Base-by-base conservation (phyloP, 306 rosid species). In the Acacia melanoxylon region DNA sequence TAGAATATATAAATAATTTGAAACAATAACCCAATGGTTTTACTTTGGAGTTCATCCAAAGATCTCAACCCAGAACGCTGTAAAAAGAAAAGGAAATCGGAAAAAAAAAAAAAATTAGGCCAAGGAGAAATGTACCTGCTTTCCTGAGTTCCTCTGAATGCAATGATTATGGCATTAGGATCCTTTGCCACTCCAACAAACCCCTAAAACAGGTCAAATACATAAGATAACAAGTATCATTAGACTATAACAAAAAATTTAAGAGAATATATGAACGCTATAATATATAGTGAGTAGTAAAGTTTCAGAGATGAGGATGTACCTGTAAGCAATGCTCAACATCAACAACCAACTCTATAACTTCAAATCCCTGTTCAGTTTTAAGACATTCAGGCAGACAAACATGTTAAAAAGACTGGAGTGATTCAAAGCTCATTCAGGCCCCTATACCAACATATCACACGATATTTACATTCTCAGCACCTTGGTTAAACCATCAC, bases 291-390 rank as follows among this genome's bases (percentile, higher is more conserved):
- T 52, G 72, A 78, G 81, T 65, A 66, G 74, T 71, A 71, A 78
- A n/a, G 52, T 42, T 48, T 79, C 29, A 37, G 73, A 19, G 19
- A 74, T 59, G 75, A 73, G 75, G 78, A 63, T 44, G 79, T 72
- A 89, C 99, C 98, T 96, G 99, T 88, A 96, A 88, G 94, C 99
- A 96, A 63, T 93, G 94, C 91, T 92, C 92, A 37, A 96, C 79
- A 51, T 96, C 99, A 73, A 96, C 99, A 83, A 92, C 86, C 83
- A 96, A 77, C 89, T 96, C 99, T 78, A 96, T 89, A 85, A 96
- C 84, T 76, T 96, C 94, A 90, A 96, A 96, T 69, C 93, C 97
- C 99, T 96, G 92, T 86, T 69, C 74, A 77, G 89, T 87, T 62
- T 68, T 84, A 83, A 59, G 44, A 84, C 40, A 45, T 81, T 76